Base-by-base conservation (phyloP, 495 filamentous ascomycete species). In the Annulohypoxylon nitens region DNA sequence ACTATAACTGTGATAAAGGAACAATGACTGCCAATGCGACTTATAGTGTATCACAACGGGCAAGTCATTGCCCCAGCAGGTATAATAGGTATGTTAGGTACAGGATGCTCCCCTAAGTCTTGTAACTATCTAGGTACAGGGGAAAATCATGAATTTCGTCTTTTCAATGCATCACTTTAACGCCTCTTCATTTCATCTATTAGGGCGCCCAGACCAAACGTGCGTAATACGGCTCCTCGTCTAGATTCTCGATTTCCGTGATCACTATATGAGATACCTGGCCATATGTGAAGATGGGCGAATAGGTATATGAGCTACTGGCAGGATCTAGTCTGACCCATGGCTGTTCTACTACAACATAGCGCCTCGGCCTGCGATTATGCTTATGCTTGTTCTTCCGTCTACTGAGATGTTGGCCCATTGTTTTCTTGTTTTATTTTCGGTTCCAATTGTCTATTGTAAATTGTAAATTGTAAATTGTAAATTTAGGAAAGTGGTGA, bases 261-360 rank as follows among this genome's bases (percentile, higher is more conserved):
- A 10, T 16, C 1, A n/a, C 7, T 2, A 57, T 11, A 10, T 30
- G 16, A 1, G 33, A 9, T 1, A 6, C 8, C 1, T 33, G 53
- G 6, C 30, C 53, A 11, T 33, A n/a, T 10, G 14, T 36, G 53
- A 16, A 33, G 53, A 57, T 37, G 11, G 53, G 53, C n/a, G 53
- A 57, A 16, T 57, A 57, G 30, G n/a, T 20, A 30, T 20, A 54
- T 26, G 50, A 57, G 8, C 33, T 37, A n/a, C 53, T 57, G 20
- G 33, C 36, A 14, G 53, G 53, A 16, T 37, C 53, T 20, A 37
- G 53, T 14, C 16, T 37, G n/a, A 57, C n/a, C 53, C 30, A 57
- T 23, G 18, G 53, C n/a, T 34, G 30, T 4, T 57, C 30, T 37
- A 10, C n/a, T 8, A 57, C 20, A 2, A 18, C 2, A 37, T 37